Evolutionary conservation across 2,329 filamentous ascomycete species (phyloP).

Genomic region (Cordyceps javanica): DNA sequence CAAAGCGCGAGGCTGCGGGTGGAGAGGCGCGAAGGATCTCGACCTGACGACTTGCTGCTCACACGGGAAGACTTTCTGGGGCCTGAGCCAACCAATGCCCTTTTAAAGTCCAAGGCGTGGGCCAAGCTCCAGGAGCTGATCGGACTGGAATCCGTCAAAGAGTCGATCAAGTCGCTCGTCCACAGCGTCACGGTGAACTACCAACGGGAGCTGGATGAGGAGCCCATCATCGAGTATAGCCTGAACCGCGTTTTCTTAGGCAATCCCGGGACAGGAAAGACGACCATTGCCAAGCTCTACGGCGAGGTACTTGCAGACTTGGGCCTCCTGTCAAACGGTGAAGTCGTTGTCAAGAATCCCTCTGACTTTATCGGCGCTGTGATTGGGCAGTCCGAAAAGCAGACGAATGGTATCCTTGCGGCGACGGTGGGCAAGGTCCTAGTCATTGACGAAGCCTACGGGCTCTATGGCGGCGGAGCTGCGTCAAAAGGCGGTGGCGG

Average conservation of each 20-base stretch:
- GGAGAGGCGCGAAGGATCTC: conserved; percentile 34
- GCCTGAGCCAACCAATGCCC: conserved; percentile 51
- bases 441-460: conserved; percentile 76
- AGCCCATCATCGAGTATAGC: conserved; percentile 51
- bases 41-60: conserved; percentile 52
- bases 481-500: conserved; percentile 12
- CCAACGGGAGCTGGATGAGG: conserved; percentile 55
- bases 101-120: conserved; percentile 51
- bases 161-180: conserved; percentile 51
- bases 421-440: conserved; percentile 65
- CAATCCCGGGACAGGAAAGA: conserved; percentile 70
- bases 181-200: conserved; percentile 60
- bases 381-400: conserved; percentile 61
- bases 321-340: conserved; percentile 60
- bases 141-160: conserved; percentile 57
- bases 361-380: conserved; percentile 62
- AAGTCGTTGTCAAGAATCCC: conserved; percentile 68
- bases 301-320: conserved; percentile 62
- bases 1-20: conserved; percentile 51
- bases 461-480: conserved; percentile 41
- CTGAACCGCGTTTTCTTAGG: conserved; percentile 68
- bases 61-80: conserved; percentile 67
- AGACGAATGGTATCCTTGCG: conserved; percentile 66
- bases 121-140: conserved; percentile 49
- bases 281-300: conserved; percentile 67